phyloP scores from a whole-genome alignment of 2,329 filamentous ascomycete genomes.

The Ceratocystis alfenasii region DNA sequence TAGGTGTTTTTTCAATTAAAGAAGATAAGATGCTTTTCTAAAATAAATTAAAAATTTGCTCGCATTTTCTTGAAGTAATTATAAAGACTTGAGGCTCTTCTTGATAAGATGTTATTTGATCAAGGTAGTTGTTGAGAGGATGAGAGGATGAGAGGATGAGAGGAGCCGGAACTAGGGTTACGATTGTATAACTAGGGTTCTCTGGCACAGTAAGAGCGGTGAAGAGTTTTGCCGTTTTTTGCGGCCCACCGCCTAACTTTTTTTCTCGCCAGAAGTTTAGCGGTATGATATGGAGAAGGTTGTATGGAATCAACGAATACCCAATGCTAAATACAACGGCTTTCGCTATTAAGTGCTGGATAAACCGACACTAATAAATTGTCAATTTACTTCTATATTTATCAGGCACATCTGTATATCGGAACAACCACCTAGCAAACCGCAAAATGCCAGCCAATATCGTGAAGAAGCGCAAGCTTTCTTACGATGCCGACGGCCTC shows the following conservation, averaged over 20 bases:
- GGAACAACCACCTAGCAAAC: not conserved
- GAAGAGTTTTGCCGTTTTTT: not conserved
- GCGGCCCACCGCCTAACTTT: constrained; percentile 4
- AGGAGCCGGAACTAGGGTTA: not conserved
- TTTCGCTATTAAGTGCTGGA: not conserved
- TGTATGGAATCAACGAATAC: not conserved
- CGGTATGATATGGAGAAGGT: not conserved
- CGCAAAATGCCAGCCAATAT: constrained; percentile 12
- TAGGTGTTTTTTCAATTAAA: not conserved
- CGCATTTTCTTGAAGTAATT: not conserved
- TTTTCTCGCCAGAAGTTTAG: not conserved
- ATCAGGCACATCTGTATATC: not conserved
- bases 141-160: no score
- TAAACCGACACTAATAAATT: not conserved
- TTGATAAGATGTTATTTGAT: no score
- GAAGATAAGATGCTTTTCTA: not conserved
- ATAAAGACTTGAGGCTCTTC: not conserved
- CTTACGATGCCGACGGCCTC: constrained; percentile 14
- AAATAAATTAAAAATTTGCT: no score
- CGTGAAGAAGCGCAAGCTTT: constrained; percentile 21
- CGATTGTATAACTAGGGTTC: not conserved
- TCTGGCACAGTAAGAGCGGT: not conserved
- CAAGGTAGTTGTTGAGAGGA: no score
- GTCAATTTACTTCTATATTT: not conserved
- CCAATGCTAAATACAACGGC: not conserved